Evolutionary conservation across 2,329 filamentous ascomycete species (phyloP), one percentile per base, ranked within the genome.

Genomic region (Pochonia chlamydosporia): DNA sequence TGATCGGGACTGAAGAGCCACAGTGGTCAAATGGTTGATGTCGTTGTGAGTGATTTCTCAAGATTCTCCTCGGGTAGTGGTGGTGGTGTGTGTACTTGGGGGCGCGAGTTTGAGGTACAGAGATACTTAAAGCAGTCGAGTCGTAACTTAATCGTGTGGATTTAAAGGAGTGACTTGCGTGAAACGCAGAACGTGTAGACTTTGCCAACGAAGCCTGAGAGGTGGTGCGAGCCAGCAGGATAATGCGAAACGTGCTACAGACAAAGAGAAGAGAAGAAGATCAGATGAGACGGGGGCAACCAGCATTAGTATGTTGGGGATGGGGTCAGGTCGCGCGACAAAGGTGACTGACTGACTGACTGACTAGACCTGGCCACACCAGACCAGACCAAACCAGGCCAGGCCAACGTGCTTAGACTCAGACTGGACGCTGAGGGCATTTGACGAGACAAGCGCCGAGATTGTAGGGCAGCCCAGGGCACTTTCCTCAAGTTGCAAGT

Each of bases 191-290:
- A 55, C 44, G 49, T 53, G 55, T 42, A 68, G 73, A 75, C 75
- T 78, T 72, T 78, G 75, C 75, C 75, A 78, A 77, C 75, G 75
- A 78, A 77, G 75, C 64, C 63, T 49, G 47, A n/a, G 47, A 24
- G 23, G 58, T 51, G 54, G 52, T 50, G 51, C 52, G 52, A 49
- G 49, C 50, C 48, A 42, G 51, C 45, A 49, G 50, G 40, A 50
- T 52, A 51, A 57, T 54, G 48, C 49, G 49, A 53, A 54, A 47
- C 43, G 49, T 50, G 52, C 46, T 40, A 30, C 55, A 50, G 47
- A 44, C 49, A 53, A 54, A 39, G 52, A 55, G 50, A 52, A 55
- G 52, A 44, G 35, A 43, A 44, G 46, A 20, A 31, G 35, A 36
- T 9, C 16, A 39, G 41, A 39, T 36, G 41, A 44, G n/a, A 36